Conservation (phyloP, 257 asterid species). For the Cruciata laevipes region DNA sequence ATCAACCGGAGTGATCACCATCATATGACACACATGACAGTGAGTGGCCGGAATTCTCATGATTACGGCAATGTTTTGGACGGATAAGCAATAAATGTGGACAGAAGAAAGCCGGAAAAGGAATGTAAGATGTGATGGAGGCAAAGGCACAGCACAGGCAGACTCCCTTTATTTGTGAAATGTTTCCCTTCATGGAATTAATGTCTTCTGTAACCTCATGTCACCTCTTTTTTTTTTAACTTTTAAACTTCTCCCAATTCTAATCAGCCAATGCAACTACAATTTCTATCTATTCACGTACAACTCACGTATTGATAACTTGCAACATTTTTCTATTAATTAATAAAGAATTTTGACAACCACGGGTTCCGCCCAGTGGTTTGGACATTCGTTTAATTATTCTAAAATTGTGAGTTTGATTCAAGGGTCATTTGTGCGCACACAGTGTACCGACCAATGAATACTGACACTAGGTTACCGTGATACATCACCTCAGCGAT, state of each 20-base stretch:
- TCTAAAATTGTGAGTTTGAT: too few species aligned
- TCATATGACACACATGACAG: background rate
- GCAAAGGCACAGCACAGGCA: conserved; percentile 24
- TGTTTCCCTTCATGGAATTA: conserved; percentile 25
- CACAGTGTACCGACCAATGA: too few species aligned
- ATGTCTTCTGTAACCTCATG: conserved; percentile 24
- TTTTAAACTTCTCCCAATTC: conserved; percentile 15
- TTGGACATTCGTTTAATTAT: too few species aligned
- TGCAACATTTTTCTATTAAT: too few species aligned
- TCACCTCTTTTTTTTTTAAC: background rate
- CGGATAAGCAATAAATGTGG: background rate
- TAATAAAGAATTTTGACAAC: too few species aligned
- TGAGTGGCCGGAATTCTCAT: background rate
- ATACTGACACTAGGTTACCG: too few species aligned
- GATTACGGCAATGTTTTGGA: background rate
- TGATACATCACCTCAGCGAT: too few species aligned
- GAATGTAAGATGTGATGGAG: conserved; percentile 25
- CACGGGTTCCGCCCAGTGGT: too few species aligned
- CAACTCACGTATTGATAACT: too few species aligned
- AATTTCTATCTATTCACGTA: too few species aligned
- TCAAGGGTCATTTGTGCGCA: too few species aligned
- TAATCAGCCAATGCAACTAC: background rate
- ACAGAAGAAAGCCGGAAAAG: background rate
- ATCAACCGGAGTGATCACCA: too few species aligned
- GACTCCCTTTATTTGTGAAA: conserved; percentile 38